Base-by-base conservation (phyloP, 805 yeast species). In the Jamesozyma gamospora region DNA sequence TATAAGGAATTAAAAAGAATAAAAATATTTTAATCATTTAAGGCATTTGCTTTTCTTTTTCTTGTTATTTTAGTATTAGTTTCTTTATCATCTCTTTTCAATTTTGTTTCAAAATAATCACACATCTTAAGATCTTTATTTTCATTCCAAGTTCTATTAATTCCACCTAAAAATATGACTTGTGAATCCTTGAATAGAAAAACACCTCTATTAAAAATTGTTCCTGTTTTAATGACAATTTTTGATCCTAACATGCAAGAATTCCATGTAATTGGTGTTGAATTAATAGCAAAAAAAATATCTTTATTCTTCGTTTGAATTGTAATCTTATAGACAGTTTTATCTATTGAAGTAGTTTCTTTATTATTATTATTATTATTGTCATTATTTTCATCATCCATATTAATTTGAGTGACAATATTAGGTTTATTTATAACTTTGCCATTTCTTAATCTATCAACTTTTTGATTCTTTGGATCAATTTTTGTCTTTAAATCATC, bases 401-500 rank as follows among this genome's bases (percentile, higher is more conserved):
- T 50, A 46, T 74, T 62, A 2, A 79, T 70, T 24, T 74, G 71
- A 16, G 75, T 60, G 25, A 75, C 69, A 13, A 76, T 59, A 32
- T 55, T 53, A 14, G 42, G 27, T n/a, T 15, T n/a, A 3, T 31
- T 28, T 15, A 42, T 17, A 44, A n/a, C 13, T n/a, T 27, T 6
- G 16, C 33, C 17, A 9, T 31, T 31, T 25, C 53, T 31, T 32
- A 79, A 55, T 19, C 79, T 58, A 55, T 80, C 90, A 2, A 74
- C 76, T 13, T 73, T 72, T 3, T 73, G 77, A n/a, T 65, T 68
- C 44, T 72, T 75, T 2, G 77, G 75, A 49, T 80, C 77, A n/a
- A 71, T 60, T 37, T 62, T 57, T 27, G 69, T 69, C 17, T 61
- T 62, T 56, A 82, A 62, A 5, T 68, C 71, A 45, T 81, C 90